Evolutionary conservation across 129 eudicot genomes (phyloP).

Genomic region (Pittosporum tobira): DNA sequence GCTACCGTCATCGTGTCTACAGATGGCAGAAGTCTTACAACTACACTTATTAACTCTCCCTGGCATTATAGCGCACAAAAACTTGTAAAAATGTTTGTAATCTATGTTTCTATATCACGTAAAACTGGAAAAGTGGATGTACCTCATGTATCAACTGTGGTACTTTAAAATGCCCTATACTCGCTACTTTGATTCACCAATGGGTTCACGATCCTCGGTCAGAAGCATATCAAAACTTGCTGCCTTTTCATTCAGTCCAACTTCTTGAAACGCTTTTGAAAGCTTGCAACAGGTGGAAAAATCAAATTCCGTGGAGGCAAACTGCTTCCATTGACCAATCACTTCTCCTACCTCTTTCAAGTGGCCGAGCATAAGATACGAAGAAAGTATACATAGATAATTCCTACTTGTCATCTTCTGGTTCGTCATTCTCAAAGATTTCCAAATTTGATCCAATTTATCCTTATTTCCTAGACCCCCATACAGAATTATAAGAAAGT

Average conservation of each 20-base stretch:
- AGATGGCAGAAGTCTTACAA: too few relatives aligned
- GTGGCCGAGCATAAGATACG: conserved; percentile 66
- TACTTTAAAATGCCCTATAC: too few relatives aligned
- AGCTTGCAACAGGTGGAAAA: conserved; percentile 39
- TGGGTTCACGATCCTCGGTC: conserved; percentile 23
- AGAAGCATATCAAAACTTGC: conserved; percentile 36
- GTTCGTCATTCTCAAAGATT: conserved; percentile 58
- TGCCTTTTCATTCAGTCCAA: conserved; percentile 49
- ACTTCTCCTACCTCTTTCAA: conserved; percentile 61
- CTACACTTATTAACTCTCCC: too few relatives aligned
- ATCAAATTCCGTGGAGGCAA: conserved; percentile 49
- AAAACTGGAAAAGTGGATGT: neutral
- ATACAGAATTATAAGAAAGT: conserved; percentile 63
- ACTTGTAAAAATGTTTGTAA: neutral
- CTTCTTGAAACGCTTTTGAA: conserved; percentile 47
- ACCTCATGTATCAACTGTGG: too few relatives aligned
- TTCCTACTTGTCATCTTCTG: conserved; percentile 80
- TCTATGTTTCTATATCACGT: neutral
- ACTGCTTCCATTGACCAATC: conserved; percentile 71
- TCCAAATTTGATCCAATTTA: conserved; percentile 76
- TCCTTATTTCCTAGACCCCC: conserved; percentile 69
- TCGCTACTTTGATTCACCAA: conserved; percentile 3
- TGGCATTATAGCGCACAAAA: too few relatives aligned
- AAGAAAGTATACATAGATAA: conserved; percentile 56
- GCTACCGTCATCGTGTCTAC: too few relatives aligned